Base-by-base conservation (phyloP, 495 filamentous ascomycete species). In the Xylaria castorea region DNA sequence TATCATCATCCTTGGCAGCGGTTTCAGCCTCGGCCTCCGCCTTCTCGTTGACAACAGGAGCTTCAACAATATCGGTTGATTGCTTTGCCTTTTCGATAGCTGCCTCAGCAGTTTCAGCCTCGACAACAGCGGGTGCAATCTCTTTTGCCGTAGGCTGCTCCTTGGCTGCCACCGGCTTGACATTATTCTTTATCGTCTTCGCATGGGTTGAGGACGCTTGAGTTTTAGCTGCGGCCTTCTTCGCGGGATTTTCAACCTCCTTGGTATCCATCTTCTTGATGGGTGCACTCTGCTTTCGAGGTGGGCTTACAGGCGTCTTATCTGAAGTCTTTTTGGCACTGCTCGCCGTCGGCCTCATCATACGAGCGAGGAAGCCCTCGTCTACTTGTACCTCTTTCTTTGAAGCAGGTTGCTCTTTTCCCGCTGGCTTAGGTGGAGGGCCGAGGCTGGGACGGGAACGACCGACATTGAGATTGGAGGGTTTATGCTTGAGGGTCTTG, bases 271-370 rank as follows among this genome's bases (percentile, higher is more conserved):
- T 55, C 64, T 74, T 81, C 64, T 75, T 81, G 8, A 76, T 34
- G 0, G 78, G 71, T 25, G 78, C 61, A 6, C 65, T 75, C 32
- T 72, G 73, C 50, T 81, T 84, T 60, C 83, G 77, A 0, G 85
- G 83, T 7, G 85, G 84, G 0, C 81, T 83, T 2, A 75, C 71
- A n/a, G 79, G 76, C 1, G 85, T 77, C 80, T 93, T 95, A 2
- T 94, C 93, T 22, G 92, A 86, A 0, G 89, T 87, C 81, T 95
- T 97, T 78, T 87, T 92, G 7, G 92, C 88, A 40, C 92, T 94
- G 70, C 89, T 89, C 30, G 92, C 89, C 11, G 94, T 98, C 5
- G 94, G 94, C 14, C 94, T 89, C 93, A 94, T 97, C 94, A 98
- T 97, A 70, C 94, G 86, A 9, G 92, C 93, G 20, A 98, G 85